phyloP scores from a whole-genome alignment of 768 basidiomycete genomes.

The Lactarius evosmus region DNA sequence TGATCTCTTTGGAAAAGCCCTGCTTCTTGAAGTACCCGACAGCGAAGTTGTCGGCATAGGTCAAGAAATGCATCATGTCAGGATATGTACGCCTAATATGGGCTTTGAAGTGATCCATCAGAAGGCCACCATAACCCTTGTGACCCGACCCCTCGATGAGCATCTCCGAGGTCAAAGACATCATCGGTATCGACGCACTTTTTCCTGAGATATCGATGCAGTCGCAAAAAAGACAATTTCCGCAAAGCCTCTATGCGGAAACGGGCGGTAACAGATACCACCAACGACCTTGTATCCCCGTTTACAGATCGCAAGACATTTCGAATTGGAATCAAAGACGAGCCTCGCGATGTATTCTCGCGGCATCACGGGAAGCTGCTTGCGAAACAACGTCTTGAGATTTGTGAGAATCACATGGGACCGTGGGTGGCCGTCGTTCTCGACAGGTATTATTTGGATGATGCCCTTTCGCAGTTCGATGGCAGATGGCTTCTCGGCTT shows the following conservation, averaged over 20 bases:
- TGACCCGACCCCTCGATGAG: conserved; percentile 6
- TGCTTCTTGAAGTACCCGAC: conserved; percentile 99
- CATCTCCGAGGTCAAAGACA: background rate
- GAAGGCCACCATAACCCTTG: conserved; percentile 94
- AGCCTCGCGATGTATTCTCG: conserved; percentile 96
- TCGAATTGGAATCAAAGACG: conserved; percentile 91
- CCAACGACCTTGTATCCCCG: conserved; percentile 94
- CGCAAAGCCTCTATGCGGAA: conserved; percentile 90
- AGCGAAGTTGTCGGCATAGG: conserved; percentile 98
- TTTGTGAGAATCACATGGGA: conserved; percentile 86
- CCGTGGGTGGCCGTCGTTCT: conserved; percentile 73
- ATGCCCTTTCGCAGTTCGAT: conserved; percentile 78
- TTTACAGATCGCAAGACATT: conserved; percentile 90
- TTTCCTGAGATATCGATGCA: conserved; percentile 94
- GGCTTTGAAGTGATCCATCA: conserved; percentile 98
- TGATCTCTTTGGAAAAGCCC: conserved; percentile 97
- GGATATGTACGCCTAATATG: conserved; percentile 83
- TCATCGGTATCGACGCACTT: conserved; percentile 50
- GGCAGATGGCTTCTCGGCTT: conserved; percentile 73
- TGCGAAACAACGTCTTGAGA: conserved; percentile 95
- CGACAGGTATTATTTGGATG: conserved; percentile 79
- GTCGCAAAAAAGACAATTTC: conserved; percentile 99
- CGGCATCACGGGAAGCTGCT: conserved; percentile 98
- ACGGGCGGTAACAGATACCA: conserved; percentile 95
- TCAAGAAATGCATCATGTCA: conserved; percentile 90